Evolutionary conservation across 768 basidiomycete genomes (phyloP), one percentile per base, ranked within the genome.

Genomic region (Rhodocollybia butyracea): DNA sequence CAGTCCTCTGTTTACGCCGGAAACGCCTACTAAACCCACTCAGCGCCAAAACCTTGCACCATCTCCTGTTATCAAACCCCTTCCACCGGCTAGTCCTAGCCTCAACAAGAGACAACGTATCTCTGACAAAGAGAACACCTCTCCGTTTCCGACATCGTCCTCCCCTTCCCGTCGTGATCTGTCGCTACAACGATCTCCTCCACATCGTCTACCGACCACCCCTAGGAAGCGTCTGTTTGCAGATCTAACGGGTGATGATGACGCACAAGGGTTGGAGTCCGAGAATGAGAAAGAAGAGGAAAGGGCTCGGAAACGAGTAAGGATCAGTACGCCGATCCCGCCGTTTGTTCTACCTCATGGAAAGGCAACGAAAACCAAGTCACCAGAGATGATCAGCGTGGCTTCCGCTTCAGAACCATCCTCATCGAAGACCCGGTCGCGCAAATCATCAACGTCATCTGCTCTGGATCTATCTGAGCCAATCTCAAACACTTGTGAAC

Each of bases 71-170:
- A 30, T 53, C 8, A 42, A 53, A 30, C 22, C 40, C 13, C 22
- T 30, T 15, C 41, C 51, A 7, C 39, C 51, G 10, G 31, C 27
- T 21, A 62, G 57, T 40, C 63, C 62, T 29, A 73, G 75, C 21
- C 66, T 70, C 21, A 75, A 73, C 59, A 75, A 76, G 56, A 70
- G 74, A 50, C 66, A 70, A 58, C 50, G 67, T 27, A 66, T 63
- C 15, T 60, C 61, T 6, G 68, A 85, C 65, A 89, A 89, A 68
- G 88, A 90, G 64, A 89, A 89, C 78, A 0, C 83, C 81, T 31
- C 58, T 64, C 52, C 61, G 36, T 46, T 38, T 55, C 38, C 30
- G 21, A 40, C 51, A 8, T 41, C 13, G 5, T 53, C 27, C 15
- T 19, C 47, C 17, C 27, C 40, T 2, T 38, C 19, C 21, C 34